Conservation (phyloP, 78 protist species). For the Goniomonas avonlea region DNA sequence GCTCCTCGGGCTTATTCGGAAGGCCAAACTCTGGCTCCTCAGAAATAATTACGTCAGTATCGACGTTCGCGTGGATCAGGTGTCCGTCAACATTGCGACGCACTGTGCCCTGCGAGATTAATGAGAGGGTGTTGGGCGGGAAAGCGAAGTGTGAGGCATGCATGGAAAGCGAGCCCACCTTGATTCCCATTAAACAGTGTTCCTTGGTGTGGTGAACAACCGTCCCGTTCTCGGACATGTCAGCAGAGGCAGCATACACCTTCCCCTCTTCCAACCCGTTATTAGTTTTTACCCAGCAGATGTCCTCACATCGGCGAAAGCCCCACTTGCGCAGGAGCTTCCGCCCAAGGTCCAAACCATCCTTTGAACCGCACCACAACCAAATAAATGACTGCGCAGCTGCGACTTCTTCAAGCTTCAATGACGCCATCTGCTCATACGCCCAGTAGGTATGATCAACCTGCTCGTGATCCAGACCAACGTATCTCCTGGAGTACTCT, state of each 20-base stretch:
- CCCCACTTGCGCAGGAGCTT: slow-evolving; percentile 28
- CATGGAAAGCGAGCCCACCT: neutral
- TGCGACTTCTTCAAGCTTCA: slow-evolving; percentile 2
- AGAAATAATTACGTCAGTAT: slow-evolving; percentile 22
- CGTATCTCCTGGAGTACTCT: neutral
- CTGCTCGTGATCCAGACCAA: neutral
- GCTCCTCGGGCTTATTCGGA: slow-evolving; percentile 30
- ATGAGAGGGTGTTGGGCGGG: neutral
- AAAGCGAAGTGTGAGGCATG: neutral
- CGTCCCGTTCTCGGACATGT: neutral
- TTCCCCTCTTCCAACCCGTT: no score
- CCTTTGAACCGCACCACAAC: neutral
- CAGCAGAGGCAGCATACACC: no score
- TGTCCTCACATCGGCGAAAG: slow-evolving; percentile 38
- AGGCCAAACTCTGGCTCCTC: slow-evolving; percentile 17
- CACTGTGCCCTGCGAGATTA: neutral
- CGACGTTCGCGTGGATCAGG: slow-evolving; percentile 33
- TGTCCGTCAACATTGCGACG: slow-evolving; percentile 21
- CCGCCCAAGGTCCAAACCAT: slow-evolving; percentile 5
- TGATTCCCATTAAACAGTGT: slow-evolving; percentile 42
- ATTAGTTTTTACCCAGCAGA: slow-evolving; percentile 40
- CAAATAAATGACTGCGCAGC: neutral
- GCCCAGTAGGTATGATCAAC: neutral
- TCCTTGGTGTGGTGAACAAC: slow-evolving; percentile 1
- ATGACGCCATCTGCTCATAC: neutral